Conservation (phyloP, 805 yeast genomes). For the Ogataea sp. region DNA sequence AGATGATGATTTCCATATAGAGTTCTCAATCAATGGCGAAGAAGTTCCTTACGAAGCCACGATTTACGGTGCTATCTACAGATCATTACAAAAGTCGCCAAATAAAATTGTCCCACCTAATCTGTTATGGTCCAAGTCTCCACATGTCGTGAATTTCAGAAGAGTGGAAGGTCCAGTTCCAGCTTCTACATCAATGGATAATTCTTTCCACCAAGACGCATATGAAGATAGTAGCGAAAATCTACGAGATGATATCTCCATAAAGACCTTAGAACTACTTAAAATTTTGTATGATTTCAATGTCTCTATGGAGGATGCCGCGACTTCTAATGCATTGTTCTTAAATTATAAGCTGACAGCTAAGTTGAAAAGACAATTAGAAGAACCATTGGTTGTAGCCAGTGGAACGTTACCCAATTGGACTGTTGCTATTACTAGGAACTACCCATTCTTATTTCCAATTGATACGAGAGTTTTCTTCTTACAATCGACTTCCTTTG, state of each 20-base stretch:
- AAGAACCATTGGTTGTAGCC: constrained; percentile 82
- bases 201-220: constrained; percentile 11
- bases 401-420: constrained; percentile 82
- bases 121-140: constrained; percentile 47
- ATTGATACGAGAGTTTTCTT: constrained; percentile 71
- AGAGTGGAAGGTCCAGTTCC: constrained; percentile 24
- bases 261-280: constrained; percentile 38
- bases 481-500: constrained; percentile 83
- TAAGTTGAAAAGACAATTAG: constrained; percentile 77
- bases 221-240: constrained; percentile 15
- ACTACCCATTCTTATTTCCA: constrained; percentile 79
- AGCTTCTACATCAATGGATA: constrained; percentile 17
- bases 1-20: constrained; percentile 29
- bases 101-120: constrained; percentile 35
- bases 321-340: constrained; percentile 32
- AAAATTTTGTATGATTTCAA: constrained; percentile 38
- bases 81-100: constrained; percentile 32
- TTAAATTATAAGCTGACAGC: constrained; percentile 78
- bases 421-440: constrained; percentile 66
- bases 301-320: constrained; percentile 12
- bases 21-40: constrained; percentile 52
- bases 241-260: constrained; percentile 25
- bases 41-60: constrained; percentile 59
- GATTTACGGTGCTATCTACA: constrained; percentile 65
- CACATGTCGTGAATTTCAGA: constrained; percentile 44